phyloP scores from a whole-genome alignment of 2,329 filamentous ascomycete genomes.

The Fusarium lateritium region DNA sequence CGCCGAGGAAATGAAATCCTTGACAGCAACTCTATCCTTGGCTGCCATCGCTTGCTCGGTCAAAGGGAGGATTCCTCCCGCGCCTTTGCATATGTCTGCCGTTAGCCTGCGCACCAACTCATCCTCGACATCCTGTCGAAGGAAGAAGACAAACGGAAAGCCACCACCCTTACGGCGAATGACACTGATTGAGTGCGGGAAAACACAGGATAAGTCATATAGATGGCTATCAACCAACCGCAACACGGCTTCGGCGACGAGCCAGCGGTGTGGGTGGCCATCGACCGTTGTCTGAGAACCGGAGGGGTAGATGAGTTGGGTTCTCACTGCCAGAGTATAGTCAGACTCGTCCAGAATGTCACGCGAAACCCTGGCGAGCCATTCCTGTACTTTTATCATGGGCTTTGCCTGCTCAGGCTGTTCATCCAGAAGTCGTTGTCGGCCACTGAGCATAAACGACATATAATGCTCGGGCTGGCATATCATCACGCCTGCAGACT shows the following conservation, averaged over 20 bases:
- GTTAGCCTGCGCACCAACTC: slow-evolving; percentile 53
- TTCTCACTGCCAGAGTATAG: slow-evolving; percentile 67
- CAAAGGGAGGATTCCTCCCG: slow-evolving; percentile 45
- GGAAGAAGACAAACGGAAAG: slow-evolving; percentile 68
- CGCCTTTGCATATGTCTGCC: slow-evolving; percentile 40
- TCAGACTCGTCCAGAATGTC: slow-evolving; percentile 78
- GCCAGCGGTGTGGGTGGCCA: slow-evolving; percentile 68
- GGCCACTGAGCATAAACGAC: slow-evolving; percentile 74
- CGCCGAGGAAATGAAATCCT: slow-evolving; percentile 42
- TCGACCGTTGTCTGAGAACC: slow-evolving; percentile 67
- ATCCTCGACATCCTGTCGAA: slow-evolving; percentile 64
- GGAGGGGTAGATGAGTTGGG: slow-evolving; percentile 71
- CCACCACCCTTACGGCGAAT: slow-evolving; percentile 48
- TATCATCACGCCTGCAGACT: slow-evolving; percentile 67
- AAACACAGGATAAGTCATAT: slow-evolving; percentile 54
- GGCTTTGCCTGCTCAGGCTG: slow-evolving; percentile 58
- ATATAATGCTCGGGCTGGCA: slow-evolving; percentile 75
- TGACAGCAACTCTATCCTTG: slow-evolving; percentile 46
- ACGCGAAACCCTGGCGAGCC: slow-evolving; percentile 65
- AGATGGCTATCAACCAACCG: slow-evolving; percentile 59
- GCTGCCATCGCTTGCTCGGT: slow-evolving; percentile 31
- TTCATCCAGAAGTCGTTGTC: slow-evolving; percentile 69
- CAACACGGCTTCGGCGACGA: slow-evolving; percentile 60
- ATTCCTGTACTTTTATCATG: slow-evolving; percentile 68
- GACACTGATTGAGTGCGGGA: slow-evolving; percentile 54